A percentile compares a stretch with the other conserved stretches of the same genome.
These are phyloP conservation scores for Clitopilus passeckerianus DNA, from an alignment of 768 basidiomycete genomes.

Conservation along the genomic window DNA sequence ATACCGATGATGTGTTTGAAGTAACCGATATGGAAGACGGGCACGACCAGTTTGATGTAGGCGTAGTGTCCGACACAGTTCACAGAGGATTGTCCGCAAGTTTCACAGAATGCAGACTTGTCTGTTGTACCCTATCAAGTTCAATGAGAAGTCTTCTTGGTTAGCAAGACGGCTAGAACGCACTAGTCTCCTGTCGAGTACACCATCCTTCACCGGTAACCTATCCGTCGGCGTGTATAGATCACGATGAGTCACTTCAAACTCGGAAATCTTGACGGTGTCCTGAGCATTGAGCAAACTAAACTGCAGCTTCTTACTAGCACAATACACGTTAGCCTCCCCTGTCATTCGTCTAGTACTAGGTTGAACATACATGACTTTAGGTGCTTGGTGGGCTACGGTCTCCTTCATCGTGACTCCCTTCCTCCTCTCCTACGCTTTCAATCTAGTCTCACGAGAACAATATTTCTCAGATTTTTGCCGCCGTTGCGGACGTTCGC, in stretches of 20 bases:
- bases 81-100: slow-evolving; percentile 86
- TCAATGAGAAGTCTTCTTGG: background rate
- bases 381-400: slow-evolving; percentile 74
- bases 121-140: slow-evolving; percentile 82
- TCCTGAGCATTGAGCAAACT: slow-evolving; percentile 91
- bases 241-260: slow-evolving; percentile 91
- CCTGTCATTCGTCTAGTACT: background rate
- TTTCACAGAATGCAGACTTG: slow-evolving; percentile 89
- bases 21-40: slow-evolving; percentile 98
- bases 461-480: too few relatives aligned
- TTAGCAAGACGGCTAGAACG: slow-evolving; percentile 15
- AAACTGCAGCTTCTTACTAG: slow-evolving; percentile 94
- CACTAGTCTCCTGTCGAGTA: slow-evolving; percentile 88
- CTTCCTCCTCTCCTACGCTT: background rate
- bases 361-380: slow-evolving; percentile 63
- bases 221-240: slow-evolving; percentile 83
- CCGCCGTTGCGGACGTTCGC: background rate
- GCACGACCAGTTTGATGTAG: slow-evolving; percentile 94
- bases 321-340: slow-evolving; percentile 2
- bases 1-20: slow-evolving; percentile 94
- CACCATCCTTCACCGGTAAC: slow-evolving; percentile 85
- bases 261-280: slow-evolving; percentile 93
- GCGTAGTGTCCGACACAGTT: slow-evolving; percentile 99
- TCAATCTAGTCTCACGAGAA: background rate
- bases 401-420: slow-evolving; percentile 65